These are phyloP conservation scores for Gamarada debralockiae DNA, from an alignment of 495 filamentous ascomycete genomes.

Conservation along the genomic window DNA sequence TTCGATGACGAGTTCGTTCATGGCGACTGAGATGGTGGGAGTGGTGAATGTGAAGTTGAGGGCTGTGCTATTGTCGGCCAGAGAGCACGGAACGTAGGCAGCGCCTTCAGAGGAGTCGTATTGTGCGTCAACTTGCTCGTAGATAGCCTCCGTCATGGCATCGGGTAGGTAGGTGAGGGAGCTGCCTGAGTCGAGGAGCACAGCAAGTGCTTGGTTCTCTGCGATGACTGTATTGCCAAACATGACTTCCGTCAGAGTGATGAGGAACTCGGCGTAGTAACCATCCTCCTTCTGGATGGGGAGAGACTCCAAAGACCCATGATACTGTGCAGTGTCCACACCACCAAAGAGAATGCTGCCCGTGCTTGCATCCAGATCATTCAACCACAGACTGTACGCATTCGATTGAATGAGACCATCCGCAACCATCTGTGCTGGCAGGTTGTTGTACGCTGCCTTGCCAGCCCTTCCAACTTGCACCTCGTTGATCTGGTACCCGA, in stretches of 20 bases:
- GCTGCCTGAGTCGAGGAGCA: slow-evolving; percentile 87
- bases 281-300: slow-evolving; percentile 63
- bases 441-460: slow-evolving; percentile 65
- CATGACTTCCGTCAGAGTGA: slow-evolving; percentile 62
- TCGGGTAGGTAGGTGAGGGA: slow-evolving; percentile 87
- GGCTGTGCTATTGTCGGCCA: slow-evolving; percentile 51
- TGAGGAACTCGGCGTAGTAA: slow-evolving; percentile 69
- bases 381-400: slow-evolving; percentile 87
- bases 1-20: slow-evolving; percentile 76
- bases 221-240: slow-evolving; percentile 44
- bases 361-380: slow-evolving; percentile 69
- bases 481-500: slow-evolving; percentile 85
- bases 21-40: slow-evolving; percentile 64
- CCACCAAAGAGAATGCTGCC: slow-evolving; percentile 91
- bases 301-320: slow-evolving; percentile 65
- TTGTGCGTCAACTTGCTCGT: slow-evolving; percentile 57
- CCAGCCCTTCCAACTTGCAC: slow-evolving; percentile 64
- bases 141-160: slow-evolving; percentile 58
- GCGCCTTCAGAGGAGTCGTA: slow-evolving; percentile 52
- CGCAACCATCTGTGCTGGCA: slow-evolving; percentile 70
- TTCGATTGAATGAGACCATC: slow-evolving; percentile 69
- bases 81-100: slow-evolving; percentile 70
- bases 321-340: slow-evolving; percentile 77
- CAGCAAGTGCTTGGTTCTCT: slow-evolving; percentile 57
- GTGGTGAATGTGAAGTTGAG: slow-evolving; percentile 68